These are phyloP conservation scores for Clitopilus passeckerianus DNA, from an alignment of 768 basidiomycete species.

Conservation along the genomic window DNA sequence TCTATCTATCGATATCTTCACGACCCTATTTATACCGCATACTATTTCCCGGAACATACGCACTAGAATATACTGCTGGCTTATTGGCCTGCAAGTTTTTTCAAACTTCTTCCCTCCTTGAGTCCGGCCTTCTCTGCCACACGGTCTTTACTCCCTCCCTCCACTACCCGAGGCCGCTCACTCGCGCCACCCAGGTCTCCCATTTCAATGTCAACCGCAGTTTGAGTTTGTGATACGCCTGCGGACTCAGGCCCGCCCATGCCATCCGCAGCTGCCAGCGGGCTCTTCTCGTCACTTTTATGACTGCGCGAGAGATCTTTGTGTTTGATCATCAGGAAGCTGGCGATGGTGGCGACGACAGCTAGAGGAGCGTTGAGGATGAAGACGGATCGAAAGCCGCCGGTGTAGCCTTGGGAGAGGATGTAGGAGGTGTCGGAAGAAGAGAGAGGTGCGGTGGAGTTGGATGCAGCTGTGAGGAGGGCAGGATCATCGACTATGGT, in stretches of 20 bases:
- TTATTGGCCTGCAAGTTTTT: no score
- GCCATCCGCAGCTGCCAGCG: neutral
- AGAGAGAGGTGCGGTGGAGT: slow-evolving; percentile 27
- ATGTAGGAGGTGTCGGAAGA: slow-evolving; percentile 30
- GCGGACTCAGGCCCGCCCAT: neutral
- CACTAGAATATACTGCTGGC: no score
- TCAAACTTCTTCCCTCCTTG: no score
- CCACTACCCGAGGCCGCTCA: neutral
- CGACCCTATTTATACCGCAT: no score
- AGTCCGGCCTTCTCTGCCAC: neutral
- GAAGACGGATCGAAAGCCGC: slow-evolving; percentile 57
- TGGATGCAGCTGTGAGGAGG: slow-evolving; percentile 23
- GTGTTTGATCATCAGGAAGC: slow-evolving; percentile 57
- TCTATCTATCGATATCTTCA: neutral
- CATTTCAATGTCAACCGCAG: neutral
- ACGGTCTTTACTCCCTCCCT: neutral
- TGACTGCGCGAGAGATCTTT: slow-evolving; percentile 55
- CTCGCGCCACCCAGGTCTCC: neutral
- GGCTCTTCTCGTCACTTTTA: slow-evolving; percentile 33
- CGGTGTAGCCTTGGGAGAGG: slow-evolving; percentile 44
- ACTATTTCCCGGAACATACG: no score
- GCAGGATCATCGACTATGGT: slow-evolving; percentile 46
- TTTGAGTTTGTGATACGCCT: neutral
- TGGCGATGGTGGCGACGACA: slow-evolving; percentile 47
- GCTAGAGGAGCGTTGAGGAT: slow-evolving; percentile 54